These are phyloP conservation scores for Coniochaeta sp. DNA, from an alignment of 2,329 filamentous ascomycete species.

Conservation along the genomic window DNA sequence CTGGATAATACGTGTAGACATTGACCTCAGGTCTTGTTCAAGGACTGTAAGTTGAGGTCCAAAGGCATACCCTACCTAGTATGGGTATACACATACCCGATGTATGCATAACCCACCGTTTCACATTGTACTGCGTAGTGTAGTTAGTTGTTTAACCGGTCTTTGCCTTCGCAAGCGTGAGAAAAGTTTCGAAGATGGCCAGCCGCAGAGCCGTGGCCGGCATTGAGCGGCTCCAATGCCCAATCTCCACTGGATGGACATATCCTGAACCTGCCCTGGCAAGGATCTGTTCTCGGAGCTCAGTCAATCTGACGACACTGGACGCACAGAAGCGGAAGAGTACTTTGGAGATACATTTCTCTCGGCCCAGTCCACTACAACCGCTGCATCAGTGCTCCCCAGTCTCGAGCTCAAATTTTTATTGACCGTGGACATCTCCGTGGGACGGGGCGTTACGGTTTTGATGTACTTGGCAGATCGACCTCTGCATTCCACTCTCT, in stretches of 20 bases:
- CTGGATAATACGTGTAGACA: too few species aligned
- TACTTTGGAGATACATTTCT: neutral
- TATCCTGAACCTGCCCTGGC: neutral
- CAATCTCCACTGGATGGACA: neutral
- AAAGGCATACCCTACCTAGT: too few species aligned
- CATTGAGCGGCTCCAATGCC: neutral
- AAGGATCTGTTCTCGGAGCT: neutral
- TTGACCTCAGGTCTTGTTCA: too few species aligned
- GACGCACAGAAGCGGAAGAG: neutral
- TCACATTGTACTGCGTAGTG: too few species aligned
- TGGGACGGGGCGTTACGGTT: neutral
- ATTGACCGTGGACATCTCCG: neutral
- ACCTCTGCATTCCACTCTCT: neutral
- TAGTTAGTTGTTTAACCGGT: too few species aligned
- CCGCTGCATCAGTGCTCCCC: neutral
- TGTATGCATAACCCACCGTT: neutral
- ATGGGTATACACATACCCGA: too few species aligned
- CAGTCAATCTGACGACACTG: neutral
- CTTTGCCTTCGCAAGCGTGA: too few species aligned
- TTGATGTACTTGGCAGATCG: neutral
- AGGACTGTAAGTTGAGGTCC: too few species aligned
- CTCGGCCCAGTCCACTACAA: neutral
- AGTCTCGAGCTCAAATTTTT: neutral
- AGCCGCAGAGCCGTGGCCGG: neutral
- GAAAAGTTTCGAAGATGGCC: neutral